Base-by-base conservation (phyloP, 768 basidiomycete genomes). In the Pulveroboletus frians region DNA sequence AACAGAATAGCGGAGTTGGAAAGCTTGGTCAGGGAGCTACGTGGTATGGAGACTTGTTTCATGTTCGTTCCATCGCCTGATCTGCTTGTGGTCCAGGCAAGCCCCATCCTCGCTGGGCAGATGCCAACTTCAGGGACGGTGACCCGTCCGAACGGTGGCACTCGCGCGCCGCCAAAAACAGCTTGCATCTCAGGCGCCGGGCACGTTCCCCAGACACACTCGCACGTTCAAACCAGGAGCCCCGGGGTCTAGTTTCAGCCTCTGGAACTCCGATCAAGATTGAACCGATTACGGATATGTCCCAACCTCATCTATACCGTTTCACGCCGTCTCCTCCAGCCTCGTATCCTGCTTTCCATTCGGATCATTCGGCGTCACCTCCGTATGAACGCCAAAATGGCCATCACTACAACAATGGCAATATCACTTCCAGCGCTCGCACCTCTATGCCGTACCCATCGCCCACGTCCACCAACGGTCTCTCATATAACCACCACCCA, bases 1-100 rank as follows among this genome's bases (percentile, higher is more conserved):
- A 87, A 88, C 58, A 75, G 92, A 42, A 92, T 96, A 56, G 92
- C 91, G 34, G 92, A 96, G 70, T 81, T 96, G 46, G 92, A 96
- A 69, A 88, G 87, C 59, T 79, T 94, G 29, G 91, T 95, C 31
- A 78, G 92, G 53, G 92, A 94, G 65, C 73, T 96, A 26, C 78
- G 91, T 64, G 88, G 87, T 86, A 68, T 46, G 66, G 50, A 45
- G 13, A 64, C 52, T 34, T 43, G 43, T 54, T 54, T 51, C 53
- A 44, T 44, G 30, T 7, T 29, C 45, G 26, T 44, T 18, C 31
- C 47, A 31, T 43, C 31, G 37, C 37, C 48, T 58, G 53, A 54
- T 57, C 18, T 42, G 4, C 30, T 39, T 37, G 45, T 39, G 46
- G 35, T 49, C 38, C 60, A 89, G 88, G 88, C 55, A 90, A 91